Evolutionary conservation across 176 grass and related monocot genomes (phyloP), one percentile per base, ranked within the genome.

Genomic region (Echinochloa phyllopogon): DNA sequence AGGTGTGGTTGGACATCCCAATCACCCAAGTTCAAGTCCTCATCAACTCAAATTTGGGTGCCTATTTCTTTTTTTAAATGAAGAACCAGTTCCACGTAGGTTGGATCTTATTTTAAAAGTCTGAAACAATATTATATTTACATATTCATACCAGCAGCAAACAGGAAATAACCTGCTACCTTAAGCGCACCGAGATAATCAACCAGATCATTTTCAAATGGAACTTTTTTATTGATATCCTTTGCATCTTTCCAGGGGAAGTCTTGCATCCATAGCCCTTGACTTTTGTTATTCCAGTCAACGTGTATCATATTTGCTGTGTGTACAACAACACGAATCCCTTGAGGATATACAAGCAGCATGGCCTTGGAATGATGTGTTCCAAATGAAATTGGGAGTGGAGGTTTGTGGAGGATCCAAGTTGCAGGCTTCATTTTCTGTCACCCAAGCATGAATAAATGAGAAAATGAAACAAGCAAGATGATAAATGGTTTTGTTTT

Each of bases 291-390:
- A 78, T 87, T 95, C 96, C 96, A 98, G 84, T 98, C 96, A 79
- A 98, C 93, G 74, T 95, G 59, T 81, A 98, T 98, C 86, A 95
- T 76, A 94, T 98, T 98, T 83, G 96, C 91, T 56, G 96, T 95
- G 80, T 98, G 96, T 55, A 98, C 91, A 87, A 94, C 93, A 92
- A 98, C 79, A 57, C 91, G 89, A 52, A 98, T 82, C 33, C 96
- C 96, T 89, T 62, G 75, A 82, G 89, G 87, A 77, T 98, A 98
- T 71, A 98, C 88, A 83, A 98, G 93, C 73, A 98, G 77, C 89
- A 98, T 94, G 45, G 93, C 93, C 87, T 95, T 98, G n/a, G 89
- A 95, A 85, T 98, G 93, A 87, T 98, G 93, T 79, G 96, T 98
- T 87, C 96, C 96, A 92, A 92, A 98, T 81, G 96, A 90, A 83